Evolutionary conservation across 495 filamentous ascomycete genomes (phyloP), one percentile per base, ranked within the genome.

Genomic region (Hapsidospora chrysogenum): DNA sequence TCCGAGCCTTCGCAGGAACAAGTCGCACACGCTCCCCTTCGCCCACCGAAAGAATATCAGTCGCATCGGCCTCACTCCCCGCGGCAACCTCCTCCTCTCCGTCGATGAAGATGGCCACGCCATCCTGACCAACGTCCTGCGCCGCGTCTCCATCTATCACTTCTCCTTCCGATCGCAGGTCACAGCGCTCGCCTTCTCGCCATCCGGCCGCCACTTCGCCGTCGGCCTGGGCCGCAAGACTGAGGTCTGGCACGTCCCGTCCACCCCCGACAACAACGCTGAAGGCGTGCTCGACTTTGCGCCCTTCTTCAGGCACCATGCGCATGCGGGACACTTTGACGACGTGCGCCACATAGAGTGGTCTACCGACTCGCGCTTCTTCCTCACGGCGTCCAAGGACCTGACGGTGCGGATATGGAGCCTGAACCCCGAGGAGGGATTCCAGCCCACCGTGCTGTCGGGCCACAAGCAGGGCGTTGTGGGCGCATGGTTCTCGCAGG

Each of bases 351-450:
- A 70, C 49, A 78, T 97, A 35, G 75, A 89, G 49, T 97, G 89
- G 89, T 93, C 87, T 9, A 74, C 72, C 48, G 89, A 97, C 58
- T 95, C 89, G 11, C 66, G 86, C 22, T 97, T 97, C 63, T 80
- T 96, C 50, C 60, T 97, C 31, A 92, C 76, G 36, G 70, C 89
- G 2, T 83, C 84, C 1, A 93, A 83, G 53, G 89, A 97, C 48
- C 56, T 95, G 52, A 96, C 89, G 0, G 78, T 79, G 28, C 74
- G 85, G 45, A 80, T 97, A 71, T 96, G 85, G 83, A 96, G 87
- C 46, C 58, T 93, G 43, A 65, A 92, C 45, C 69, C 76, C 1
- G 85, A 92, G 46, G 79, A 85, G 36, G 82, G 76, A 6, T 96
- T 96, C 51, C 70, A 74, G 28, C 86, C 85, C 9, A 96, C 92